phyloP scores from a whole-genome alignment of 495 filamentous ascomycete genomes.

The Aspergillus sclerotioniger region DNA sequence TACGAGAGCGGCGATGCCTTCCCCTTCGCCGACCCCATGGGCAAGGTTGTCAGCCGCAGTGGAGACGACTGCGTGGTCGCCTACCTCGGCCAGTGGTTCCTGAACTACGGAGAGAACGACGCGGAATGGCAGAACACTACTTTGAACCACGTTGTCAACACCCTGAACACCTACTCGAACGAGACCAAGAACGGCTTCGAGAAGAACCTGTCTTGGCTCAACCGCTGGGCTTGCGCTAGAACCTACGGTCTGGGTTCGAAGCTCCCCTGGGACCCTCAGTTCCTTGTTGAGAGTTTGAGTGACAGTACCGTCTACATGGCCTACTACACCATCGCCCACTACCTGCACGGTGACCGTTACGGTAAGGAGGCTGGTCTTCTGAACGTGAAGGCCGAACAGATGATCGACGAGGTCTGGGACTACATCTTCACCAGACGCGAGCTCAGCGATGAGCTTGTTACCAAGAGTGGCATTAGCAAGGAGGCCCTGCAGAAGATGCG shows the following conservation, averaged over 20 bases:
- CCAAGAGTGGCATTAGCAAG: constrained; percentile 66
- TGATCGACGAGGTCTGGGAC: constrained; percentile 97
- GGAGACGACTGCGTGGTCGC: constrained; percentile 91
- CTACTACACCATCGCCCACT: constrained; percentile 93
- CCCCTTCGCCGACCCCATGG: constrained; percentile 89
- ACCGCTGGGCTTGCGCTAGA: constrained; percentile 91
- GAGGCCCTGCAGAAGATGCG: constrained; percentile 73
- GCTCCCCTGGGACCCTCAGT: constrained; percentile 90
- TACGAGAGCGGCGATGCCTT: constrained; percentile 81
- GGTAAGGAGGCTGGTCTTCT: constrained; percentile 67
- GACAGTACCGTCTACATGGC: constrained; percentile 95
- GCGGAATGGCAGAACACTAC: constrained; percentile 71
- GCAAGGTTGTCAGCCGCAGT: constrained; percentile 78
- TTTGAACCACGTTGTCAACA: constrained; percentile 70
- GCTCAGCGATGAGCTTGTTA: constrained; percentile 59
- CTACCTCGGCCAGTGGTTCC: constrained; percentile 92
- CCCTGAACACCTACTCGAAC: constrained; percentile 71
- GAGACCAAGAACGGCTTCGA: constrained; percentile 84
- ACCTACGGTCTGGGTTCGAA: constrained; percentile 92
- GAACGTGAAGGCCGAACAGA: constrained; percentile 74
- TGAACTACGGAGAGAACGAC: constrained; percentile 90
- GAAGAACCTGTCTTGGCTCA: constrained; percentile 83
- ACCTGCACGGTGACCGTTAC: constrained; percentile 78
- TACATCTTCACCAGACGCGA: constrained; percentile 76
- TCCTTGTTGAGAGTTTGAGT: constrained; percentile 87